Evolutionary conservation across 768 basidiomycete genomes (phyloP), one percentile per base, ranked within the genome.

Genomic region (Pulveroboletus sp.): DNA sequence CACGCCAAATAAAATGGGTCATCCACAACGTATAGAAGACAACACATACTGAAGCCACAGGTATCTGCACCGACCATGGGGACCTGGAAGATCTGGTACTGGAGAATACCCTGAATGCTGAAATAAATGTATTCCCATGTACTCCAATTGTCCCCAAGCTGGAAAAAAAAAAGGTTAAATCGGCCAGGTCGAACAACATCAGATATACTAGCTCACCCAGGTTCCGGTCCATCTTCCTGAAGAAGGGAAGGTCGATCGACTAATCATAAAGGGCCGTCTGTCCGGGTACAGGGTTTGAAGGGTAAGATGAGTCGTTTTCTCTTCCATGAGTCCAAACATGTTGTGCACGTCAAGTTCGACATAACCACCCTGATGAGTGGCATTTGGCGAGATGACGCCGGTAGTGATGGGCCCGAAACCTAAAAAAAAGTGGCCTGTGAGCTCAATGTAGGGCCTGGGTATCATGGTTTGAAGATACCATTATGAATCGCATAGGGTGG

Each of bases 61-160:
- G 84, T 80, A 58, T 90, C 88, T 10, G 87, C 84, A 13, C 88
- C 89, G 16, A 89, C 87, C 68, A 89, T 84, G 0, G 87, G 87
- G 45, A 87, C 82, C 55, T 85, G 82, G 75, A 84, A 89, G 23
- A 90, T 66, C 67, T 88, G 85, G 76, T 89, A 90, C 65, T 89
- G 86, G 20, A 90, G 74, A 13, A 87, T 72, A n/a, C 86, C 86
- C 66, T 87, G 79, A 43, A 90, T 83, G 50, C 73, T 84, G 53
- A 76, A 73, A 48, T 77, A 71, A 72, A 90, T 76, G 66, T 84
- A 86, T 40, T 77, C 66, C 85, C 87, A 90, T 49, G 76, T 75
- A 59, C 82, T 83, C 60, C 72, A 80, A 60, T 88, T 88, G 64
- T 90, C 87, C 2, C 87, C 86, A 29, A 88, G 75, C 81, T 82